These are phyloP conservation scores for Mycosphaerella sp. DNA, from an alignment of 2,329 filamentous ascomycete species.

Conservation along the genomic window DNA sequence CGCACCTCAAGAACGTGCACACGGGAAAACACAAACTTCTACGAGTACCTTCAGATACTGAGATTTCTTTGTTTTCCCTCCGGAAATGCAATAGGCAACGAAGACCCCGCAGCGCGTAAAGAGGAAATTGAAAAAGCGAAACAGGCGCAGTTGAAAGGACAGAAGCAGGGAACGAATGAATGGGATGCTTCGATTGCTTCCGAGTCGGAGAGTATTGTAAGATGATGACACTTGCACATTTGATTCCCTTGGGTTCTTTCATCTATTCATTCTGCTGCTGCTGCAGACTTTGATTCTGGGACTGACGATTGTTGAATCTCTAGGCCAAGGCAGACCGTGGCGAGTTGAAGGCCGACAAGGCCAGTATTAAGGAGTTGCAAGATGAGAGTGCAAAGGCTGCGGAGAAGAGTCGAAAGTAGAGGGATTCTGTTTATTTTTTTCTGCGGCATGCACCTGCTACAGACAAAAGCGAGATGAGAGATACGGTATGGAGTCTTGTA, in stretches of 20 bases:
- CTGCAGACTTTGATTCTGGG: too few relatives aligned
- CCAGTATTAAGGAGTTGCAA: constrained; percentile 32
- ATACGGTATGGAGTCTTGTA: neutral
- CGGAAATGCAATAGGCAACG: neutral
- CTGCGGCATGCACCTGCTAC: neutral
- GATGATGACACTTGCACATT: constrained; percentile 22
- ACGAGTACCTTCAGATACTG: neutral
- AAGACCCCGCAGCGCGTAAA: constrained; percentile 35
- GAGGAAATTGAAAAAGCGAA: constrained; percentile 50
- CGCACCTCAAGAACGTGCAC: too few relatives aligned
- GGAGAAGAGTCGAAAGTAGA: constrained; percentile 22
- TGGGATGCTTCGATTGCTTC: constrained; percentile 75
- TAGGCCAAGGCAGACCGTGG: constrained; percentile 35
- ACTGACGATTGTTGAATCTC: neutral
- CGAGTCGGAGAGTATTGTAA: constrained; percentile 69
- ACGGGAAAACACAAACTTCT: too few relatives aligned
- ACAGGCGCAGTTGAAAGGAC: constrained; percentile 51
- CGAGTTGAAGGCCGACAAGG: constrained; percentile 27
- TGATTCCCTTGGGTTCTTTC: too few relatives aligned
- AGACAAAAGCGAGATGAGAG: neutral
- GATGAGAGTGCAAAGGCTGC: constrained; percentile 32
- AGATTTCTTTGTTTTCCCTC: neutral
- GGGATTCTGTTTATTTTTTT: neutral
- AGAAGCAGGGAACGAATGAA: constrained; percentile 57
- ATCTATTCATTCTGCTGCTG: too few relatives aligned